phyloP scores from a whole-genome alignment of 345 rosid species.

The Rhodomyrtus tomentosa region DNA sequence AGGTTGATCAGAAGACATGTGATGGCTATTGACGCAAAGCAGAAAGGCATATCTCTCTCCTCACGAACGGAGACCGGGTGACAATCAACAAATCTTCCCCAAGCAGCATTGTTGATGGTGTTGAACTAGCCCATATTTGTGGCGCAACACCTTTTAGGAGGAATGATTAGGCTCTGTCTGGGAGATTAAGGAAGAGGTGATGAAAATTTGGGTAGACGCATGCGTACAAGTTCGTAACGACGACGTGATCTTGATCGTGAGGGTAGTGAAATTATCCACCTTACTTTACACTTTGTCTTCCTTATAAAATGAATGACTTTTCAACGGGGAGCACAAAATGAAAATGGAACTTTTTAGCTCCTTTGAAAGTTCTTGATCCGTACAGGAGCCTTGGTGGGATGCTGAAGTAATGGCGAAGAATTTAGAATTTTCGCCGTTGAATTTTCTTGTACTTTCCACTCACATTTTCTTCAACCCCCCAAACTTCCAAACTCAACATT shows the following conservation, averaged over 20 bases:
- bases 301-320: neutral
- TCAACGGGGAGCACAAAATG: slow-evolving; percentile 13
- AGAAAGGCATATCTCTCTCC: neutral
- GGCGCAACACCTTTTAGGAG: neutral
- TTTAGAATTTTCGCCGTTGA: neutral
- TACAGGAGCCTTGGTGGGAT: no score
- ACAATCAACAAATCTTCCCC: neutral
- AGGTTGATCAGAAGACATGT: neutral
- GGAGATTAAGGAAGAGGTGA: neutral
- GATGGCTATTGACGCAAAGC: neutral
- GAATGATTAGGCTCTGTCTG: neutral
- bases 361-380: no score
- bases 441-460: neutral
- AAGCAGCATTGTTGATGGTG: neutral
- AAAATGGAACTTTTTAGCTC: no score
- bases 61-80: neutral
- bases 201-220: neutral
- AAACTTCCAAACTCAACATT: neutral
- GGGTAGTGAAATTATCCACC: no score
- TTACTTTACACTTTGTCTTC: no score
- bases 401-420: neutral
- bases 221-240: no score
- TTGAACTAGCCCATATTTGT: neutral
- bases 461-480: no score
- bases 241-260: no score